Evolutionary conservation across 768 basidiomycete genomes (phyloP).

Genomic region (Clitopilus hobsonii): DNA sequence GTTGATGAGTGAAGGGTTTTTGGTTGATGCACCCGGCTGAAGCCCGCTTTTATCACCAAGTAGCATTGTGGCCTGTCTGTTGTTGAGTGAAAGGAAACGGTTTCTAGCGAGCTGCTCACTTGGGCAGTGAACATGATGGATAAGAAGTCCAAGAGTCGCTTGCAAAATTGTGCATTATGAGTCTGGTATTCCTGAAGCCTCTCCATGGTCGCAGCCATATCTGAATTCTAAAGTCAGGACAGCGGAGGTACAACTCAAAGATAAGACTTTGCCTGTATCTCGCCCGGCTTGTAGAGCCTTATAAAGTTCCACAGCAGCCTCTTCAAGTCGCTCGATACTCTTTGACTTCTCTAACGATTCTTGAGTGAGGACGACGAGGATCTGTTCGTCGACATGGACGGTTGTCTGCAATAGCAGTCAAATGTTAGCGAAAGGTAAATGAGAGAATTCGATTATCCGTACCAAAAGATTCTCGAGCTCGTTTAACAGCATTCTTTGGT

Average conservation of each 20-base stretch:
- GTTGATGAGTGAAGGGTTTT: conserved; percentile 44
- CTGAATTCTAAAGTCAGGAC: conserved; percentile 27
- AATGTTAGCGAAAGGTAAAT: no score
- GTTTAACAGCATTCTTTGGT: conserved; percentile 77
- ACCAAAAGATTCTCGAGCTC: conserved; percentile 90
- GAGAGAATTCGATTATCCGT: no score
- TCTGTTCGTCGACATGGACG: conserved; percentile 83
- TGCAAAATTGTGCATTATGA: conserved; percentile 90
- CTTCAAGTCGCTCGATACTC: conserved; percentile 77
- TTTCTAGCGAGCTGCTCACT: conserved; percentile 34
- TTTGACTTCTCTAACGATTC: conserved; percentile 80
- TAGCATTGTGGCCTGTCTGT: conserved; percentile 58
- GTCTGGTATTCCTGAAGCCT: conserved; percentile 86
- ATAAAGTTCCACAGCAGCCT: conserved; percentile 84
- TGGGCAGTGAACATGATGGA: conserved; percentile 90
- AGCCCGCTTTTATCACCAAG: conserved; percentile 61
- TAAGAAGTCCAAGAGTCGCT: conserved; percentile 84
- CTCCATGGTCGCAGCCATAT: conserved; percentile 98
- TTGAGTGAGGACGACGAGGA: conserved; percentile 75
- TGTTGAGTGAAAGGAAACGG: not conserved
- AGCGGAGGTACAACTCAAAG: conserved; percentile 8
- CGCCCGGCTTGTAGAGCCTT: conserved; percentile 88
- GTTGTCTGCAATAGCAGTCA: conserved; percentile 59
- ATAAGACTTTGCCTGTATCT: conserved; percentile 63
- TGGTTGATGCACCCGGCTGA: conserved; percentile 32